phyloP scores from a whole-genome alignment of 768 basidiomycete genomes.

The Termitomyces sp. region DNA sequence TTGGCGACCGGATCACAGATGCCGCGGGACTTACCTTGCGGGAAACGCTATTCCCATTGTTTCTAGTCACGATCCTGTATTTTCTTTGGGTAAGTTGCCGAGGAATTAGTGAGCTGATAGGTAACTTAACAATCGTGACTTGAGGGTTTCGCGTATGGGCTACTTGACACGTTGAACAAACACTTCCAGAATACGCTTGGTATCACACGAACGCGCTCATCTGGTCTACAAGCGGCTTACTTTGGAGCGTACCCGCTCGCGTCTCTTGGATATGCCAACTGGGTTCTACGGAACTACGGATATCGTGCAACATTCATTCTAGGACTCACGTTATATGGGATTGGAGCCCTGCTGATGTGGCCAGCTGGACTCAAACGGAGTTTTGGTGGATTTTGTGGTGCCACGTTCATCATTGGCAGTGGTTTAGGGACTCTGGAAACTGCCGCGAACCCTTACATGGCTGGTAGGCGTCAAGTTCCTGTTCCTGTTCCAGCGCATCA shows the following conservation, averaged over 20 bases:
- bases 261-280: conserved; percentile 27
- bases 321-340: conserved; percentile 23
- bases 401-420: conserved; percentile 29
- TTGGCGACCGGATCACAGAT: conserved; percentile 25
- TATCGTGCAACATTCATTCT: conserved; percentile 28
- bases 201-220: conserved; percentile 28
- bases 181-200: conserved; percentile 27
- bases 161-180: conserved; percentile 28
- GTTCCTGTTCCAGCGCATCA: neutral
- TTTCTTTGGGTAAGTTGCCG: conserved; percentile 24
- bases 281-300: conserved; percentile 25
- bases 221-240: conserved; percentile 28
- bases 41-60: conserved; percentile 26
- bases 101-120: neutral
- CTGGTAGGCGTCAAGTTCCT: conserved; percentile 13
- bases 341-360: conserved; percentile 30
- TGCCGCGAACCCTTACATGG: conserved; percentile 30
- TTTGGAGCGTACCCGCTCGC: conserved; percentile 30
- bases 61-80: conserved; percentile 29
- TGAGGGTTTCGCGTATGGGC: conserved; percentile 28
- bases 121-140: neutral
- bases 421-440: conserved; percentile 27
- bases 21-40: conserved; percentile 24
- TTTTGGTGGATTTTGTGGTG: conserved; percentile 30
- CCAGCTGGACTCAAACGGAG: conserved; percentile 26